Percentiles rank a stretch among this genome's conserved stretches.
Evolutionary conservation across 129 eudicot species (phyloP).

Genomic region (Pittosporum tobira): DNA sequence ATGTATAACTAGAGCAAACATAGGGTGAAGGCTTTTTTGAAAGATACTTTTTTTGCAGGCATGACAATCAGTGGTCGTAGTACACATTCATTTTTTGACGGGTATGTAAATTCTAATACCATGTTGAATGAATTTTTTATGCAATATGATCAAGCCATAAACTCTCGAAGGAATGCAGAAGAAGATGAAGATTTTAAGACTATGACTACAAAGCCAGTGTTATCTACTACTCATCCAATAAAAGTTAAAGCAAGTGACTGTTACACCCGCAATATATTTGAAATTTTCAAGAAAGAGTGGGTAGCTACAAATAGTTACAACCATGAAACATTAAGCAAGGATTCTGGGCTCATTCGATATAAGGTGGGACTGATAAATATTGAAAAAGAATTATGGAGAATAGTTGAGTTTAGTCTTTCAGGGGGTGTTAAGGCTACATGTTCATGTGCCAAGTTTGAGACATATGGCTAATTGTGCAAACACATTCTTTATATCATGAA

Average conservation of each 20-base stretch:
- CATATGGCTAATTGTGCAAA: too few species aligned
- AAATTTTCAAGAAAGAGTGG: background rate
- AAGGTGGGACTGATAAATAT: background rate
- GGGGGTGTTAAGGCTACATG: background rate
- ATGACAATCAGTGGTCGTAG: constrained; percentile 2
- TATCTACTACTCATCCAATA: background rate
- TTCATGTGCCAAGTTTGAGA: too few species aligned
- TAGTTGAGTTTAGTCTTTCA: background rate
- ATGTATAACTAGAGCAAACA: background rate
- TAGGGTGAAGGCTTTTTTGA: background rate
- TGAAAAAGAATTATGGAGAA: background rate
- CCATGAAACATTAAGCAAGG: background rate
- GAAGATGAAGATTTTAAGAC: background rate
- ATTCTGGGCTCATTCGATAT: background rate
- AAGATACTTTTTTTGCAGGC: background rate
- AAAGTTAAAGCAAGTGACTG: background rate
- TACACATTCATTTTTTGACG: background rate
- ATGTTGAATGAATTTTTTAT: background rate
- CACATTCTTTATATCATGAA: background rate
- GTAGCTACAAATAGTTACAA: background rate
- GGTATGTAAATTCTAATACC: constrained; percentile 3
- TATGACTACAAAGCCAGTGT: background rate
- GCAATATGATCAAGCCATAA: background rate
- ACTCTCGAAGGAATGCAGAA: background rate
- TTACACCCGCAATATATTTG: background rate